A percentile compares a stretch with the other conserved stretches of the same genome.
phyloP scores from a whole-genome alignment of 2,329 filamentous ascomycete species.

The Phoma sp. region DNA sequence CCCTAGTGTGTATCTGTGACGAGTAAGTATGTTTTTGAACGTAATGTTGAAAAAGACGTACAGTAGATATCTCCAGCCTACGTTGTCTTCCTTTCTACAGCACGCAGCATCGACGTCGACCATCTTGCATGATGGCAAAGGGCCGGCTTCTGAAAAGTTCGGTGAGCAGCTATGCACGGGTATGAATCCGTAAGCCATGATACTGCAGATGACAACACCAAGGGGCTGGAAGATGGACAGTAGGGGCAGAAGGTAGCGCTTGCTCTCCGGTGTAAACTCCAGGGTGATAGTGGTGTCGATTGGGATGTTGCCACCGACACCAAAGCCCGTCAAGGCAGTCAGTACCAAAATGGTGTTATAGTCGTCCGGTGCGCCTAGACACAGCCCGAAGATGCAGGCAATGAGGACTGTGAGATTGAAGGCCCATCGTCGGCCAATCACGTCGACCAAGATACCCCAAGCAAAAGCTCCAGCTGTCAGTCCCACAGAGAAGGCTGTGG shows the following conservation, averaged over 20 bases:
- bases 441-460: conserved; percentile 63
- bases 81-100: conserved; percentile 47
- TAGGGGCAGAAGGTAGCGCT: conserved; percentile 59
- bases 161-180: conserved; percentile 59
- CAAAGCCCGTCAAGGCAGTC: conserved; percentile 62
- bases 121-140: conserved; percentile 54
- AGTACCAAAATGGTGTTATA: conserved; percentile 60
- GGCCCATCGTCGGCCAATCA: conserved; percentile 60
- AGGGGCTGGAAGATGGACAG: conserved; percentile 63
- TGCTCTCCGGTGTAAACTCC: conserved; percentile 61
- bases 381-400: conserved; percentile 60
- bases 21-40: background rate
- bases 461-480: conserved; percentile 62
- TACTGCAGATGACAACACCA: conserved; percentile 59
- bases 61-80: conserved; percentile 55
- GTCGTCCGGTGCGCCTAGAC: conserved; percentile 56
- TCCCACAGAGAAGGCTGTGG: conserved; percentile 60
- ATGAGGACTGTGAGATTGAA: conserved; percentile 66
- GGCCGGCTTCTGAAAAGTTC: conserved; percentile 55
- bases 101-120: conserved; percentile 41
- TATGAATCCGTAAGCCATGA: conserved; percentile 61
- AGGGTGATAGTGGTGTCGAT: conserved; percentile 63
- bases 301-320: conserved; percentile 60
- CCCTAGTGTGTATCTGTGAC: conserved; percentile 44
- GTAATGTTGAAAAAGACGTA: background rate